Evolutionary conservation across 2,329 filamentous ascomycete genomes (phyloP), one percentile per base, ranked within the genome.

Genomic region (Geosmithia morbida): DNA sequence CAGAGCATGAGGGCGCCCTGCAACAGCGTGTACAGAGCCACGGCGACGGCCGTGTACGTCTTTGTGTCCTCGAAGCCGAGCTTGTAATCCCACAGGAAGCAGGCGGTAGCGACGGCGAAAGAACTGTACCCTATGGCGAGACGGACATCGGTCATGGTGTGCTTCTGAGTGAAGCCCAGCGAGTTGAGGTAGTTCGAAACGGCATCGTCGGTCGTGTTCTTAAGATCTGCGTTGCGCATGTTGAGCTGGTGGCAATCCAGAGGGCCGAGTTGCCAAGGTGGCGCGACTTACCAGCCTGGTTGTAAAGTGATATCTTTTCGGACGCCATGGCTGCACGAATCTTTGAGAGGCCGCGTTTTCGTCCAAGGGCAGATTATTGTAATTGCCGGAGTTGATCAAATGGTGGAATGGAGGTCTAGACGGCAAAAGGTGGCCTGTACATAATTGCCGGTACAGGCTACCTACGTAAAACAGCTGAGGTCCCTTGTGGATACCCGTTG

Each of bases 121-220:
- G 88, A 85, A 18, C 72, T 66, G 67, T 94, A 97, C 52, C 92
- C 92, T 8, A 98, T 72, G 1, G 71, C 74, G 43, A 98, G 80
- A 47, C 87, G 86, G 44, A 94, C 77, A 59, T 97, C 89, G 57
- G 81, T 79, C 44, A 92, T 80, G 49, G 67, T 74, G 68, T 97
- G 83, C 53, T 85, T 81, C 66, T 94, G 88, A 52, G 70, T 76
- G 72, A 96, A 96, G 54, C 74, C 81, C 62, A 97, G 80, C 30
- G 81, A 85, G 66, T 87, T 90, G 52, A 98, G 81, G 70, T 97
- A 97, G 67, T 92, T 88, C 50, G 85, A 81, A 50, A 98, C 82
- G 49, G 89, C 87, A 67, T 98, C 92, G 69, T 98, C 92, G 54
- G 86, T 87, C 40, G 89, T 94, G 69, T 92, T 94, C 67, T 97